Percentiles rank a stretch among this genome's conserved stretches.
phyloP scores from a whole-genome alignment of 2,329 filamentous ascomycete genomes.

The Arthrobotrys conoides region DNA sequence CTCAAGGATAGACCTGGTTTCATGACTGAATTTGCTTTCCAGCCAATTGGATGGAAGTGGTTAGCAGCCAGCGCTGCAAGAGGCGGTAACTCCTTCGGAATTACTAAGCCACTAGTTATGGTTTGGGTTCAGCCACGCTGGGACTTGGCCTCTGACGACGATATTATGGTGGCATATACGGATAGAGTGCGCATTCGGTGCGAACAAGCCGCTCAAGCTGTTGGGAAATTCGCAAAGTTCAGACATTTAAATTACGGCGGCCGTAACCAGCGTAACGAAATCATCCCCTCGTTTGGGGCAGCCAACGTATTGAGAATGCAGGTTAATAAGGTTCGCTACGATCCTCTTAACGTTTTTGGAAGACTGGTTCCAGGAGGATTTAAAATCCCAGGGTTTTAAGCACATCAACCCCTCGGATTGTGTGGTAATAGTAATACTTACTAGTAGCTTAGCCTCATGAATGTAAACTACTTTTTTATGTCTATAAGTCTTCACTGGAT shows the following conservation, averaged over 20 bases:
- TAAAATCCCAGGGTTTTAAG: constrained; percentile 63
- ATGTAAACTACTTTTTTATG: no score
- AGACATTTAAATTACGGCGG: constrained; percentile 70
- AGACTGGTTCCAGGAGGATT: constrained; percentile 65
- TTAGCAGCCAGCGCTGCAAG: constrained; percentile 28
- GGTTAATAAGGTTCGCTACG: constrained; percentile 62
- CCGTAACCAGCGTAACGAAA: constrained; percentile 68
- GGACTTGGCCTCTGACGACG: constrained; percentile 32
- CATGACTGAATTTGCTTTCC: constrained; percentile 55
- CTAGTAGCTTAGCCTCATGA: no score
- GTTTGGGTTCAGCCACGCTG: constrained; percentile 23
- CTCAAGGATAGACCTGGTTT: constrained; percentile 25
- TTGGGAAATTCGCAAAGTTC: constrained; percentile 66
- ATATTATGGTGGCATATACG: constrained; percentile 14
- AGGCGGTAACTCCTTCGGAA: constrained; percentile 59
- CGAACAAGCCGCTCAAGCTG: constrained; percentile 64
- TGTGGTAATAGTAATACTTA: no score
- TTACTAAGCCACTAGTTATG: constrained; percentile 13
- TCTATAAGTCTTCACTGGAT: no score
- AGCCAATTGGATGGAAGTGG: constrained; percentile 59
- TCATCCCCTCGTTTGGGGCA: constrained; percentile 67
- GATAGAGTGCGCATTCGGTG: constrained; percentile 62
- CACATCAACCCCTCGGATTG: background rate
- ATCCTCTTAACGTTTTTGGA: constrained; percentile 65
- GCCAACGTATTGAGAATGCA: constrained; percentile 65